phyloP scores from a whole-genome alignment of 176 grass and related monocot species.

The Carex pumila region DNA sequence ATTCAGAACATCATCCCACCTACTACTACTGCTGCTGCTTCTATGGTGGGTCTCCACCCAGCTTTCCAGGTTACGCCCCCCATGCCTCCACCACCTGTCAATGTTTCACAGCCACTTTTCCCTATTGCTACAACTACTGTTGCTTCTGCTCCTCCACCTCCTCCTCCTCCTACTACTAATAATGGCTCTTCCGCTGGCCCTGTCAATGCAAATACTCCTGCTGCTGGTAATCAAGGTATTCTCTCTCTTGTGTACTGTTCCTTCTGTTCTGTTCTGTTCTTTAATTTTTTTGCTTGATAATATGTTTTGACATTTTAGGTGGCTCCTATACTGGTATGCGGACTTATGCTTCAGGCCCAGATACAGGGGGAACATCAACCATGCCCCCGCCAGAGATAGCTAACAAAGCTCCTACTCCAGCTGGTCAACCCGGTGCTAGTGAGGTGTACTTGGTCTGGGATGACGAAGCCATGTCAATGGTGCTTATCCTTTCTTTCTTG shows the following conservation, averaged over 20 bases:
- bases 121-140: constrained; percentile 57
- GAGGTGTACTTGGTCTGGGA: constrained; percentile 97
- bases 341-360: constrained; percentile 44
- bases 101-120: constrained; percentile 72
- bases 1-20: constrained; percentile 74
- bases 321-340: constrained; percentile 25
- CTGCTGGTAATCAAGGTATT: constrained; percentile 59
- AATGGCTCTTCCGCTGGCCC: constrained; percentile 41
- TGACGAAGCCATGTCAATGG: constrained; percentile 99
- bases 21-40: constrained; percentile 35
- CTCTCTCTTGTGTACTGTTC: not conserved
- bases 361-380: constrained; percentile 38
- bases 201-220: constrained; percentile 12
- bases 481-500: constrained; percentile 19
- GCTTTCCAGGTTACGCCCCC: constrained; percentile 42
- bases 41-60: constrained; percentile 51
- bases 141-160: constrained; percentile 18
- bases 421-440: constrained; percentile 43
- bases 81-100: constrained; percentile 51
- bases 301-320: constrained; percentile 11
- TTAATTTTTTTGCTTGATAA: constrained; percentile 9
- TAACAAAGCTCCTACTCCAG: constrained; percentile 49
- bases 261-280: not conserved
- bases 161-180: constrained; percentile 19
- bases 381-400: constrained; percentile 39